Percentiles rank a stretch among this genome's conserved stretches.
phyloP scores from a whole-genome alignment of 2,329 filamentous ascomycete species.

The Pseudocercospora macadamiae region DNA sequence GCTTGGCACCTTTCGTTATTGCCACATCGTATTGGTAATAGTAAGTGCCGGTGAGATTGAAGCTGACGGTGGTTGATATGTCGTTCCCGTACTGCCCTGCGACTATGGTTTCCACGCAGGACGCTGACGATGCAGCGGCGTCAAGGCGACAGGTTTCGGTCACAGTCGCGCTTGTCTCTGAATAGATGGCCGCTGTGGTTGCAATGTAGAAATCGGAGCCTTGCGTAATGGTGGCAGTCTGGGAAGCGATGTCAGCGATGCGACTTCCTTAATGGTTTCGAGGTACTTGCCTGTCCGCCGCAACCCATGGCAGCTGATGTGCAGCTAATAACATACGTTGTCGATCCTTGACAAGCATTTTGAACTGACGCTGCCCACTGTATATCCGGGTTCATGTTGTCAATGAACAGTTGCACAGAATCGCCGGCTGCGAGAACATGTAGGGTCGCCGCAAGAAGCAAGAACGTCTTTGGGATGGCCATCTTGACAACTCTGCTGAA shows the following conservation, averaged over 20 bases:
- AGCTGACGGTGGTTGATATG: slow-evolving; percentile 25
- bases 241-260: background rate
- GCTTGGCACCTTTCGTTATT: slow-evolving; percentile 25
- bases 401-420: slow-evolving; percentile 28
- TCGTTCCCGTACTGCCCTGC: slow-evolving; percentile 21
- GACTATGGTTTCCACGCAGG: slow-evolving; percentile 25
- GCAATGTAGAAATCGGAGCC: slow-evolving; percentile 27
- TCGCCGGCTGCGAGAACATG: background rate
- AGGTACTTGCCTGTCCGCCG: slow-evolving; percentile 16
- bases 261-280: background rate
- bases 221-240: slow-evolving; percentile 31
- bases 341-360: slow-evolving; percentile 29
- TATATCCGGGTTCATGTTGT: slow-evolving; percentile 30
- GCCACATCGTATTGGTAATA: slow-evolving; percentile 29
- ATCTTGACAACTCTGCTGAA: background rate
- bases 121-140: slow-evolving; percentile 18
- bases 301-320: slow-evolving; percentile 26
- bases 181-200: slow-evolving; percentile 29
- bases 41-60: slow-evolving; percentile 25
- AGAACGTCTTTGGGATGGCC: background rate
- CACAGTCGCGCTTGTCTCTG: slow-evolving; percentile 29
- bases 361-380: slow-evolving; percentile 30
- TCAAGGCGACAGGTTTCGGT: slow-evolving; percentile 29
- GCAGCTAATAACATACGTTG: slow-evolving; percentile 29
- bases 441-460: background rate